Evolutionary conservation across 345 rosid species (phyloP).

Genomic region (Laguncularia racemosa): DNA sequence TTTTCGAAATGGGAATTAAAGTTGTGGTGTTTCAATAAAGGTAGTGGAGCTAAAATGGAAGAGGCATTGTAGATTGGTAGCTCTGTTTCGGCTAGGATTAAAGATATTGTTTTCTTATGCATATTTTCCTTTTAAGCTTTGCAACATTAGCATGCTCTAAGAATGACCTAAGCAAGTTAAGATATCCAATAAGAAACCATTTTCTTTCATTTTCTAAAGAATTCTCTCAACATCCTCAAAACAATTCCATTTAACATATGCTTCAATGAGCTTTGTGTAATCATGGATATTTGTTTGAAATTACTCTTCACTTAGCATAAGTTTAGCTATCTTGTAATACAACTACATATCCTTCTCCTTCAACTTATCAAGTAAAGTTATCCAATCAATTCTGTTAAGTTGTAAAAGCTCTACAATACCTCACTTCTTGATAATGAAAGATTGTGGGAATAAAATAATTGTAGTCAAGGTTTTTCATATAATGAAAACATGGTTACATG

Average conservation of each 20-base stretch:
- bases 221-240: slow-evolving; percentile 70
- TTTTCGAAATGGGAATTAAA: too few relatives aligned
- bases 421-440: too few relatives aligned
- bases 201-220: slow-evolving; percentile 58
- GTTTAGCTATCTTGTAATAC: slow-evolving; percentile 73
- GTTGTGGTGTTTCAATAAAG: too few relatives aligned
- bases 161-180: slow-evolving; percentile 56
- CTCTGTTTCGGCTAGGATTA: too few relatives aligned
- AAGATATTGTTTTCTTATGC: too few relatives aligned
- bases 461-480: too few relatives aligned
- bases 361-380: slow-evolving; percentile 55
- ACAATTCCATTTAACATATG: slow-evolving; percentile 45
- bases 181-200: slow-evolving; percentile 56
- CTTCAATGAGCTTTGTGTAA: slow-evolving; percentile 63
- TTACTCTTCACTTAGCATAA: slow-evolving; percentile 50
- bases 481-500: too few relatives aligned
- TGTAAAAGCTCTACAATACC: slow-evolving; percentile 64
- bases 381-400: slow-evolving; percentile 84
- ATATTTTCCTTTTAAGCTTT: too few relatives aligned
- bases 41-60: too few relatives aligned
- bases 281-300: slow-evolving; percentile 53
- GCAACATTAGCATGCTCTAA: slow-evolving; percentile 34
- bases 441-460: too few relatives aligned
- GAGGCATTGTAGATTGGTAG: too few relatives aligned
- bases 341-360: slow-evolving; percentile 33